Base-by-base conservation (phyloP, 208 protist genomes). In the Trypanosoma platydactyli region DNA sequence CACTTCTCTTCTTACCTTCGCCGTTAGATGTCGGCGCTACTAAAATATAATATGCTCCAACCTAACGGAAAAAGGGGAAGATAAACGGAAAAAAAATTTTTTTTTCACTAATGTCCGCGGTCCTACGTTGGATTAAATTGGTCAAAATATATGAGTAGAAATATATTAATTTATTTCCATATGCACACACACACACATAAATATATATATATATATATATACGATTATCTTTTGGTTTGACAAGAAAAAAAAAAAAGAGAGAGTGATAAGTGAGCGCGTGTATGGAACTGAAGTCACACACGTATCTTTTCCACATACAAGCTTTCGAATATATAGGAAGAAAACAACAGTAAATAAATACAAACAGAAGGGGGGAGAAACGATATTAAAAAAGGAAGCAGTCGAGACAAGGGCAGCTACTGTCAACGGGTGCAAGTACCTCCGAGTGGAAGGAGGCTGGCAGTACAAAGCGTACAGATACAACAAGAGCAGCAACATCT, bases 401-500 rank as follows among this genome's bases (percentile, higher is more conserved):
- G 9, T 44, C 3, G 7, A 24, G 22, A 5, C n/a, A 24, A 59
- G 9, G 12, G 9, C 24, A 13, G 3, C 22, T 50, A 5, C 25
- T 1, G 7, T 62, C 5, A 33, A 9, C 33, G 33, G 20, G 4
- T 6, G n/a, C 40, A 13, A 50, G 24, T 11, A 18, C 11, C 42
- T 20, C 56, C 40, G 18, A 62, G 56, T 25, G 56, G 56, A 25
- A 66, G 51, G n/a, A 30, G 9, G 20, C 55, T 66, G 25, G 38
- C 44, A 18, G 20, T 24, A 53, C 64, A 69, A 2, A 69, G 20
- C n/a, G 25, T 42, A 51, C 64, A 69, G 46, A 69, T 44, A 20
- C 52, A 69, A 50, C 64, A 69, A 16, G 6, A 20, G 27, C 64
- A 69, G 33, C 33, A 38, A 3, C 9, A 9, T 38, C 5, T 38